Percentiles rank a stretch among this genome's conserved stretches.
Evolutionary conservation across 2,329 filamentous ascomycete species (phyloP).

Genomic region (Fusarium domesticum): DNA sequence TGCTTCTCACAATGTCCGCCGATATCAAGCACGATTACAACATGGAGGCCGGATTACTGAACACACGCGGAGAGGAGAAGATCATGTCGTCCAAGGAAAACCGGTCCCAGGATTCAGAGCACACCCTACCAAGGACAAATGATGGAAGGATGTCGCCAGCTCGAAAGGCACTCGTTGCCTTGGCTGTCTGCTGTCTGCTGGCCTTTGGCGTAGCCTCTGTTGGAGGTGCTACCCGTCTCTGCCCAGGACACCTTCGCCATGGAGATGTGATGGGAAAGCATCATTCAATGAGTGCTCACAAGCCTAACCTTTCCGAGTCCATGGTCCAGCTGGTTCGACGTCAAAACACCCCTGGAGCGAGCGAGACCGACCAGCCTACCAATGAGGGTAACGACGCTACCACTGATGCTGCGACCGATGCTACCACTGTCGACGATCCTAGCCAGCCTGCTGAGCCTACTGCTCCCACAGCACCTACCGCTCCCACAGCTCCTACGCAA

Average conservation of each 20-base stretch:
- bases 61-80: constrained; percentile 30
- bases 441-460: constrained; percentile 12
- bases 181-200: constrained; percentile 26
- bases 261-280: constrained; percentile 20
- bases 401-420: constrained; percentile 4
- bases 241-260: constrained; percentile 27
- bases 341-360: constrained; percentile 39
- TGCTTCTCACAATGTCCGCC: constrained; percentile 19
- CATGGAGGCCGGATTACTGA: constrained; percentile 32
- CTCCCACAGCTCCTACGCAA: constrained; percentile 5
- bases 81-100: constrained; percentile 28
- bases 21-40: constrained; percentile 28
- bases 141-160: constrained; percentile 21
- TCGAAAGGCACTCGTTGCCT: constrained; percentile 24
- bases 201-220: constrained; percentile 26
- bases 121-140: constrained; percentile 13
- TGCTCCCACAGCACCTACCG: constrained; percentile 4
- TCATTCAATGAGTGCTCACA: constrained; percentile 19
- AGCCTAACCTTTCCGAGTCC: constrained; percentile 31
- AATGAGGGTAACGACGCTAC: constrained; percentile 6
- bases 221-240: constrained; percentile 23
- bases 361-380: constrained; percentile 8
- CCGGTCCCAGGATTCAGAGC: constrained; percentile 26
- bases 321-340: constrained; percentile 64
- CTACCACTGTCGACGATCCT: too few species aligned